These are phyloP conservation scores for Talaromyces sp. DNA, from an alignment of 2,329 filamentous ascomycete genomes.

Conservation along the genomic window DNA sequence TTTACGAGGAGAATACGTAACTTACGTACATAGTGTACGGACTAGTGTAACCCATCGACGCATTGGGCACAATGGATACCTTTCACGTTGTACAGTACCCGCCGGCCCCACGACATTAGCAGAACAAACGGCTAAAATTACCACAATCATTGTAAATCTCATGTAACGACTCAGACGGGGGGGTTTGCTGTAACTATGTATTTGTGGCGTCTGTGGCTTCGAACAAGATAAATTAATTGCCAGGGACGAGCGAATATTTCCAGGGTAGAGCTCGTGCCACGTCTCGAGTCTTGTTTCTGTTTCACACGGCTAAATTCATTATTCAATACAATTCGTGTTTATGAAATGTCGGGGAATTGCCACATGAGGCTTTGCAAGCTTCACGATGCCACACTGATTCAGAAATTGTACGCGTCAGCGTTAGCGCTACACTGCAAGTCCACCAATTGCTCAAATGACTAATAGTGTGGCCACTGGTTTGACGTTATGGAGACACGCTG, in stretches of 20 bases:
- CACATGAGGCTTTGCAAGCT: conserved; percentile 2
- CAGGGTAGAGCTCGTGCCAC: background rate
- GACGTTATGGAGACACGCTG: conserved; percentile 5
- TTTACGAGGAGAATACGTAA: background rate
- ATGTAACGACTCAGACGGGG: background rate
- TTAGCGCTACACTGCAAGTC: background rate
- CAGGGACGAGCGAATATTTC: background rate
- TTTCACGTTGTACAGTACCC: background rate
- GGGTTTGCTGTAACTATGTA: background rate
- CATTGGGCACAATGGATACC: background rate
- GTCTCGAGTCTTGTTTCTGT: background rate
- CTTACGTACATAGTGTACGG: background rate
- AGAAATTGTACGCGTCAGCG: background rate
- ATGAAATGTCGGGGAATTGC: background rate
- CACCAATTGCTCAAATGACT: background rate
- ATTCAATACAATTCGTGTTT: background rate
- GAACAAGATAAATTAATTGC: background rate
- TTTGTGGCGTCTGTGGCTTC: conserved; percentile 10
- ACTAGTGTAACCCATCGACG: background rate
- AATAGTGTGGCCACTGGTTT: background rate
- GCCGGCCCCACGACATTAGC: background rate
- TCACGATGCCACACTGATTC: background rate
- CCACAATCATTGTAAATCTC: background rate
- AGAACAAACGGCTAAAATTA: conserved; percentile 9
- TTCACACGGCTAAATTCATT: background rate